Conservation (phyloP, 2,329 filamentous ascomycete species). For the Diaporthe sp. region DNA sequence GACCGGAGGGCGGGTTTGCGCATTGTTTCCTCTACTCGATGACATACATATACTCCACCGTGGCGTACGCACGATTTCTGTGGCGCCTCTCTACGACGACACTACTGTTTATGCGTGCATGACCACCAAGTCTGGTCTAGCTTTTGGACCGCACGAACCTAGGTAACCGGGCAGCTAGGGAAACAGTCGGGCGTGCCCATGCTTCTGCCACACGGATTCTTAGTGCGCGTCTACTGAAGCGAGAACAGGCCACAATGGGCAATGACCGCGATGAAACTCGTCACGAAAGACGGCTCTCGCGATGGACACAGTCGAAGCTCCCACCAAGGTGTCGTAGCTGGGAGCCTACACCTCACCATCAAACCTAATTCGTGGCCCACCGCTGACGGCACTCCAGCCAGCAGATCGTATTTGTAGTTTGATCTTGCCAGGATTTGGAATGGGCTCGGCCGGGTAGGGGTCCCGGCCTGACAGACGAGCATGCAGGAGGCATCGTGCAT, state of each 20-base stretch:
- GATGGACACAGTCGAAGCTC: not conserved
- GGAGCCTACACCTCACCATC: conserved; percentile 10
- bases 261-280: not conserved
- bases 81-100: not conserved
- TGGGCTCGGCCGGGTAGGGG: conserved; percentile 19
- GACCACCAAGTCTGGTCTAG: not conserved
- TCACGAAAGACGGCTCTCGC: not conserved
- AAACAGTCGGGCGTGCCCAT: not conserved
- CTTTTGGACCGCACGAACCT: not conserved
- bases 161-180: not conserved
- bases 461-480: conserved; percentile 1
- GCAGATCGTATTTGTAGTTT: not conserved
- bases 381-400: not conserved
- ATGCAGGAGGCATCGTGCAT: conserved; percentile 29
- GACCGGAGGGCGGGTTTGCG: not conserved
- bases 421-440: not conserved
- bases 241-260: not conserved
- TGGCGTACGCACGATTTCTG: not conserved
- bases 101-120: not conserved
- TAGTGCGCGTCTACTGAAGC: not conserved
- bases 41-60: not conserved
- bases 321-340: not conserved
- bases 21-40: not conserved
- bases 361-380: conserved; percentile 6
- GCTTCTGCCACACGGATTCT: not conserved